Evolutionary conservation across 2,329 filamentous ascomycete genomes (phyloP).

Genomic region (Colletotrichum sidae): DNA sequence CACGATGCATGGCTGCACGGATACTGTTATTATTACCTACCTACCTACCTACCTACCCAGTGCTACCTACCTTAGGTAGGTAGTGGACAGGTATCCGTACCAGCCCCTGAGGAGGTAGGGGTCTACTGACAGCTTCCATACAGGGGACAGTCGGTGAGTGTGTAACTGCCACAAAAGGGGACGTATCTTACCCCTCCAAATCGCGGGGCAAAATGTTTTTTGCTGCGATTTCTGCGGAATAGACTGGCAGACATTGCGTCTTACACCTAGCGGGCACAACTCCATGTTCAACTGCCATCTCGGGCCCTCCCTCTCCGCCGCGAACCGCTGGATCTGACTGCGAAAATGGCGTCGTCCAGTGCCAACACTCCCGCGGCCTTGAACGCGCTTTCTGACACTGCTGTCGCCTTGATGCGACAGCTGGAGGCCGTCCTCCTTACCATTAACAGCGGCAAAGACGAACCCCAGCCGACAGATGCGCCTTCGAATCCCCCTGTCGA

Average conservation of each 20-base stretch:
- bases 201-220: constrained; percentile 39
- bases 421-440: constrained; percentile 56
- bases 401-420: constrained; percentile 53
- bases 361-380: constrained; percentile 50
- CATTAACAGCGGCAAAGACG: constrained; percentile 48
- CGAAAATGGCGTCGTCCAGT: constrained; percentile 21
- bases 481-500: constrained; percentile 53
- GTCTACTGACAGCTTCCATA: constrained; percentile 2
- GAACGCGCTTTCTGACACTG: constrained; percentile 51
- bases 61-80: no score
- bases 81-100: no score
- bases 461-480: constrained; percentile 32
- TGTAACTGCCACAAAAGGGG: background rate
- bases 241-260: no score
- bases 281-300: no score
- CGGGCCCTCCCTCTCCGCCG: no score
- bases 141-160: background rate
- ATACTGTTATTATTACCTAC: no score
- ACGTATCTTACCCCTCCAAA: constrained; percentile 39
- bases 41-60: no score
- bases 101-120: no score
- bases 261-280: no score
- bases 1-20: no score
- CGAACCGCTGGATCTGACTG: background rate
- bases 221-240: constrained; percentile 12